Conservation (phyloP, 2,329 filamentous ascomycete genomes). For the Sordariomycetes sp. region DNA sequence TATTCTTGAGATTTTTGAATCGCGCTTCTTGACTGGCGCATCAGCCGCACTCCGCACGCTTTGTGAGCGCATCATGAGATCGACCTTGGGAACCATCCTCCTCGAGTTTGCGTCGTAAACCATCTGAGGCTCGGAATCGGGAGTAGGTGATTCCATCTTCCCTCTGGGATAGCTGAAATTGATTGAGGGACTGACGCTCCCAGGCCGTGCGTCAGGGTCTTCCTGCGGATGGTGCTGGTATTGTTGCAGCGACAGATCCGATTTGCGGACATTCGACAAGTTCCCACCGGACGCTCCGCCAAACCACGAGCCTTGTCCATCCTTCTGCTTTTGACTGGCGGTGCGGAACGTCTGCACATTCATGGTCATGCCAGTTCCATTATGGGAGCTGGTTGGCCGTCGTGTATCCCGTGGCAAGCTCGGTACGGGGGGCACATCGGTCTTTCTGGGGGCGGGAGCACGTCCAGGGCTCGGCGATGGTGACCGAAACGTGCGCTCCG, state of each 20-base stretch:
- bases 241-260: slow-evolving; percentile 28
- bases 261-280: slow-evolving; percentile 31
- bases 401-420: slow-evolving; percentile 48
- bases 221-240: slow-evolving; percentile 12
- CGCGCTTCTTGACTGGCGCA: slow-evolving; percentile 31
- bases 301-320: slow-evolving; percentile 39
- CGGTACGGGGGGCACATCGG: slow-evolving; percentile 65
- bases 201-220: slow-evolving; percentile 23
- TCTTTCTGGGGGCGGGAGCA: slow-evolving; percentile 28
- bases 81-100: slow-evolving; percentile 41
- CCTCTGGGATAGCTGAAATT: slow-evolving; percentile 51
- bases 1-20: slow-evolving; percentile 23
- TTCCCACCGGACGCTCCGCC: slow-evolving; percentile 33
- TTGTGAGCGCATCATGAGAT: slow-evolving; percentile 33
- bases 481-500: slow-evolving; percentile 76
- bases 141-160: slow-evolving; percentile 26
- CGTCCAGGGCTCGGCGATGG: slow-evolving; percentile 51
- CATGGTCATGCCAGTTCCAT: slow-evolving; percentile 30
- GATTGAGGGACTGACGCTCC: slow-evolving; percentile 42
- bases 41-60: slow-evolving; percentile 27
- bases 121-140: slow-evolving; percentile 27
- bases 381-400: slow-evolving; percentile 14
- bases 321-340: slow-evolving; percentile 41
- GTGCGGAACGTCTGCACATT: slow-evolving; percentile 40
- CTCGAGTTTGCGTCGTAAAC: slow-evolving; percentile 59